Conservation (phyloP, 257 asterid species). For the Capsicum chinense region DNA sequence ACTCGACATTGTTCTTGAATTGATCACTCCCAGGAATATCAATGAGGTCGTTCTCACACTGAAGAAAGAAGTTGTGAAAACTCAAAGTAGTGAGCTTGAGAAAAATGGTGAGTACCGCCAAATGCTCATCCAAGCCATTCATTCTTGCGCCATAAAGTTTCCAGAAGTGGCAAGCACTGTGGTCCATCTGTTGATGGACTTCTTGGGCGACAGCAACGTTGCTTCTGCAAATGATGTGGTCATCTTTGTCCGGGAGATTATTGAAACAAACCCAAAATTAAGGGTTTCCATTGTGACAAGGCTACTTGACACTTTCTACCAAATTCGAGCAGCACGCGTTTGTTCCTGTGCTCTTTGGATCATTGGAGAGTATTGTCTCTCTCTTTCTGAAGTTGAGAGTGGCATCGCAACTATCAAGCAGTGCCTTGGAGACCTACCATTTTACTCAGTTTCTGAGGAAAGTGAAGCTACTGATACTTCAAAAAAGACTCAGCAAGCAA, state of each 20-base stretch:
- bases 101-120: constrained; percentile 93
- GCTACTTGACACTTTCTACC: constrained; percentile 88
- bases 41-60: constrained; percentile 87
- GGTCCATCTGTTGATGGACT: constrained; percentile 95
- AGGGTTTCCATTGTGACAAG: constrained; percentile 90
- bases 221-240: constrained; percentile 92
- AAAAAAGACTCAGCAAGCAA: constrained; percentile 73
- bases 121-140: constrained; percentile 97
- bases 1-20: constrained; percentile 89
- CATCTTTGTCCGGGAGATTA: constrained; percentile 86
- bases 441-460: constrained; percentile 77
- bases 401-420: constrained; percentile 82
- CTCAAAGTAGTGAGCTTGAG: constrained; percentile 91
- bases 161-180: constrained; percentile 98
- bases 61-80: constrained; percentile 95
- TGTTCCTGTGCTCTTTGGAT: constrained; percentile 97
- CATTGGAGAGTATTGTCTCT: constrained; percentile 83
- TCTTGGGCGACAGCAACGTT: constrained; percentile 91
- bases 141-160: constrained; percentile 93
- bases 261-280: constrained; percentile 86
- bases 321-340: constrained; percentile 91
- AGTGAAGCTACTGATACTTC: constrained; percentile 75
- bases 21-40: constrained; percentile 83
- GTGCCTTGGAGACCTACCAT: constrained; percentile 93
- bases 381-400: constrained; percentile 90